A percentile compares a stretch with the other conserved stretches of the same genome.
Evolutionary conservation across 805 yeast genomes (phyloP).

Genomic region (Wickerhamiella slavikovae): DNA sequence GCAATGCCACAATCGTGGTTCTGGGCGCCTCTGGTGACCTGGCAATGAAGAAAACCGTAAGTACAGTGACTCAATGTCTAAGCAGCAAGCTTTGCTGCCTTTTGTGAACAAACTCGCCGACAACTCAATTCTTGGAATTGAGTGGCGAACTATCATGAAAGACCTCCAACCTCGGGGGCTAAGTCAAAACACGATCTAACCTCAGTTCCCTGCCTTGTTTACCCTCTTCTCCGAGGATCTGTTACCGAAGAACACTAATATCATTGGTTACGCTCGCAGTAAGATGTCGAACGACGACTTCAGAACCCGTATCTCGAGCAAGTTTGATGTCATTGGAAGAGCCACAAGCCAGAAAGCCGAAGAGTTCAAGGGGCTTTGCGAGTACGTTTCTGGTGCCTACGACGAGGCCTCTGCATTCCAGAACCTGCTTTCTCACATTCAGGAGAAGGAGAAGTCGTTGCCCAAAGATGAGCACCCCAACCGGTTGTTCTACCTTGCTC

Average conservation of each 20-base stretch:
- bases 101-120: neutral
- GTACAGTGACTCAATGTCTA: neutral
- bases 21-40: conserved; percentile 15
- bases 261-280: conserved; percentile 87
- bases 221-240: conserved; percentile 44
- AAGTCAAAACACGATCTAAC: neutral
- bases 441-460: conserved; percentile 32
- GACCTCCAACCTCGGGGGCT: neutral
- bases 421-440: conserved; percentile 32
- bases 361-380: conserved; percentile 42
- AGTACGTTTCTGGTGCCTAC: conserved; percentile 63
- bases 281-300: conserved; percentile 46
- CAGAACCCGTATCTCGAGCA: conserved; percentile 40
- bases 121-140: no score
- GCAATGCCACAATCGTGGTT: conserved; percentile 9
- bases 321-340: conserved; percentile 35
- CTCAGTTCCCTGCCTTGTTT: conserved; percentile 24
- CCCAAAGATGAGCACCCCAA: conserved; percentile 27
- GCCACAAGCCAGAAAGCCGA: conserved; percentile 22
- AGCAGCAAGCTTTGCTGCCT: no score
- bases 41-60: conserved; percentile 12
- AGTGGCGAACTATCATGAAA: no score
- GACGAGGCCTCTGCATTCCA: conserved; percentile 60
- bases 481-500: conserved; percentile 76
- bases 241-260: conserved; percentile 45